Percentiles rank a stretch among this genome's conserved stretches.
Evolutionary conservation across 352 stramenopile genomes (phyloP).

Genomic region (Phytopythium kandeliae): DNA sequence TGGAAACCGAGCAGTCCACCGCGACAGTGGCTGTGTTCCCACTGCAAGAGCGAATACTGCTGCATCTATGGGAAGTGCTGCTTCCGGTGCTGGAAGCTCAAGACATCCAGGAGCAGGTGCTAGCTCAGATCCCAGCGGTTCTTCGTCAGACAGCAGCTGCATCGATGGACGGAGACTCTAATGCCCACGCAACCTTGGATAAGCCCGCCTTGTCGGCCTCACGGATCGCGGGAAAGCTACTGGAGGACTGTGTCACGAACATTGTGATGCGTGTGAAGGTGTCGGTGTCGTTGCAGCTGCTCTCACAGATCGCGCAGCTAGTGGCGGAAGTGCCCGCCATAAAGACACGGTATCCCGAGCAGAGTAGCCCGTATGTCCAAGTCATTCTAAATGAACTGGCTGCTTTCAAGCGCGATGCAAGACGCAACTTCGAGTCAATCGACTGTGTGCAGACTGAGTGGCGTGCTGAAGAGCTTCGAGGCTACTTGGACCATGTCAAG

Average conservation of each 20-base stretch:
- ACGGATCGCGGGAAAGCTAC: conserved; percentile 5
- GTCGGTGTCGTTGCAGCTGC: conserved; percentile 22
- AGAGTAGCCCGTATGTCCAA: conserved; percentile 7
- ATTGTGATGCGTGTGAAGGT: conserved; percentile 14
- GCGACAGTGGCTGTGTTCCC: background rate
- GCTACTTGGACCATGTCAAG: conserved; percentile 29
- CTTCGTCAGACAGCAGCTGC: conserved; percentile 6
- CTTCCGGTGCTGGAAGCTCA: conserved; percentile 13
- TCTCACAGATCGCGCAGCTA: conserved; percentile 28
- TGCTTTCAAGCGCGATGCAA: conserved; percentile 18
- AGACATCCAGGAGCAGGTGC: conserved; percentile 22
- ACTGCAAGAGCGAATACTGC: conserved; percentile 27
- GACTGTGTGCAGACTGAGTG: background rate
- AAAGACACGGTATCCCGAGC: background rate
- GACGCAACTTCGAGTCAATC: background rate
- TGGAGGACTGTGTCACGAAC: conserved; percentile 19
- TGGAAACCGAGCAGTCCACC: background rate
- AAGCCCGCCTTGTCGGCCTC: no score
- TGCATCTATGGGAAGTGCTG: conserved; percentile 33
- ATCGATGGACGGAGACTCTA: background rate
- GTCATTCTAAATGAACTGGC: conserved; percentile 20
- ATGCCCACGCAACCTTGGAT: no score
- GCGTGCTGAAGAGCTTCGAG: conserved; percentile 4
- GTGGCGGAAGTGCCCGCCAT: conserved; percentile 14
- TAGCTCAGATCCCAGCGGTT: conserved; percentile 33